phyloP scores from a whole-genome alignment of 495 filamentous ascomycete species.

The Tuber aestivum region DNA sequence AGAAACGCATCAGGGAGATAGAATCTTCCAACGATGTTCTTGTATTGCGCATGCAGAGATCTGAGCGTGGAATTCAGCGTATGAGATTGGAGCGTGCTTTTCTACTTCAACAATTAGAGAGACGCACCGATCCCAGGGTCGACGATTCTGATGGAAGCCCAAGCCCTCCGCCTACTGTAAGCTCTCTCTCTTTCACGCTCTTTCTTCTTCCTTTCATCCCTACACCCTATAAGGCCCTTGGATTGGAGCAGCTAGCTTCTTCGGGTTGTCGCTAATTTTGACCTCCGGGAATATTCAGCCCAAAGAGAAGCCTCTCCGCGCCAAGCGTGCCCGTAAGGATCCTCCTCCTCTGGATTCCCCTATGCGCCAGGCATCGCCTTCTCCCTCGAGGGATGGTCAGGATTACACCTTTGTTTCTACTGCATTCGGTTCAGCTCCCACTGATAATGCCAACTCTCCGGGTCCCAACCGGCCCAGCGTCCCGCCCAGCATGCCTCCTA shows the following conservation, averaged over 20 bases:
- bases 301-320: slow-evolving; percentile 81
- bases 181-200: slow-evolving; percentile 11
- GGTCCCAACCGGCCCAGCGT: slow-evolving; percentile 22
- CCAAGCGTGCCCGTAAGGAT: slow-evolving; percentile 66
- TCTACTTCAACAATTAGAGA: slow-evolving; percentile 78
- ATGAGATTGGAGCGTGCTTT: slow-evolving; percentile 86
- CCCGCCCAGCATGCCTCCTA: slow-evolving; percentile 24
- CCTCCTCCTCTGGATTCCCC: slow-evolving; percentile 39
- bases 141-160: slow-evolving; percentile 69
- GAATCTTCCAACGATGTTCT: slow-evolving; percentile 80
- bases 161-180: slow-evolving; percentile 64
- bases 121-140: slow-evolving; percentile 73
- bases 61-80: slow-evolving; percentile 77
- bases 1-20: slow-evolving; percentile 81
- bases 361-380: slow-evolving; percentile 37
- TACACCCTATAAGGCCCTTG: not conserved
- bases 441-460: slow-evolving; percentile 22
- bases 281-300: slow-evolving; percentile 52
- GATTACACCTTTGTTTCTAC: slow-evolving; percentile 28
- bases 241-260: slow-evolving; percentile 16
- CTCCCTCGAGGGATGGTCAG: slow-evolving; percentile 32
- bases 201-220: not conserved
- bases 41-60: slow-evolving; percentile 68
- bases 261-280: slow-evolving; percentile 35
- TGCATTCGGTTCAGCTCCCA: slow-evolving; percentile 18